Conservation (phyloP, 2,329 filamentous ascomycete genomes). For the Nakataea oryzae region DNA sequence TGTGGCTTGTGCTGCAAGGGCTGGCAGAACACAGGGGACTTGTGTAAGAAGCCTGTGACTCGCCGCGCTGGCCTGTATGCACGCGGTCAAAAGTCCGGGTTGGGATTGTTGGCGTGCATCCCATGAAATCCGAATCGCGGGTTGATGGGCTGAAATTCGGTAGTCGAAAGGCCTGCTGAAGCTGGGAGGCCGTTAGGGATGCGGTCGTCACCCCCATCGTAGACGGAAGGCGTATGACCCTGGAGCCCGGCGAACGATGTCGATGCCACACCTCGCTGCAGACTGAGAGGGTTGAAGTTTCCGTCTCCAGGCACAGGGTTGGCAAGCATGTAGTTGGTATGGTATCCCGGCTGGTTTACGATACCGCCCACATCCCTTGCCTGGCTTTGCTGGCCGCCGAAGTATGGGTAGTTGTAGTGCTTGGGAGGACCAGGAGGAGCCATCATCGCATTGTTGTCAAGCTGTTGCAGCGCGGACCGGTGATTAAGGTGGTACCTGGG, state of each 20-base stretch:
- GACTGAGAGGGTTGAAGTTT: background rate
- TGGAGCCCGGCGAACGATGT: background rate
- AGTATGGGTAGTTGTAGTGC: background rate
- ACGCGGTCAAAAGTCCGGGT: background rate
- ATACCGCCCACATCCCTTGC: background rate
- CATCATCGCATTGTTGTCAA: slow-evolving; percentile 9
- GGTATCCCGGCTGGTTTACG: background rate
- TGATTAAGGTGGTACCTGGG: slow-evolving; percentile 6
- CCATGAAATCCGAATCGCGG: background rate
- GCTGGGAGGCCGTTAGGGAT: background rate
- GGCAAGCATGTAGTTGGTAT: background rate
- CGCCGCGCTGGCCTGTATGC: background rate
- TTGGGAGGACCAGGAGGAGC: background rate
- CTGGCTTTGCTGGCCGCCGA: background rate
- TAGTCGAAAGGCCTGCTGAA: no score
- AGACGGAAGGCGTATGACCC: background rate
- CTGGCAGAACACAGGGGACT: no score
- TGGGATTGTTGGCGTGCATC: background rate
- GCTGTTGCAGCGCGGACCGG: slow-evolving; percentile 8
- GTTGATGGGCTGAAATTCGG: background rate
- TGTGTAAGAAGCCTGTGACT: no score
- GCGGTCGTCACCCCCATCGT: no score
- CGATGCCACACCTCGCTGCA: background rate
- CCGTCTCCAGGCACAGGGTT: background rate
- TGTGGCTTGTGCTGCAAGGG: no score